Evolutionary conservation across 169 alveolate genomes (phyloP).

Genomic region (Plasmodium gallinaceum): DNA sequence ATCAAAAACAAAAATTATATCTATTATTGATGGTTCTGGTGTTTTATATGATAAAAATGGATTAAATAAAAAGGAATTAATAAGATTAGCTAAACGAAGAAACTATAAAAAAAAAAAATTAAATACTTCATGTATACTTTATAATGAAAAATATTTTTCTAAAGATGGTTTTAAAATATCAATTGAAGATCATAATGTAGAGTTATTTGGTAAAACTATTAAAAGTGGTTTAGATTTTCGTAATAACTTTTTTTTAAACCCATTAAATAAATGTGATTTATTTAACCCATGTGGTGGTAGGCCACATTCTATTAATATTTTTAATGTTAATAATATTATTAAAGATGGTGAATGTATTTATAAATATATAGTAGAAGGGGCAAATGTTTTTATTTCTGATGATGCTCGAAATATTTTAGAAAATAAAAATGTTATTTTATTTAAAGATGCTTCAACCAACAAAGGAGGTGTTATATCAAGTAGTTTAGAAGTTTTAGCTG

Average conservation of each 20-base stretch:
- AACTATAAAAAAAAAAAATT: conserved; percentile 5
- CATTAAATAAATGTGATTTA: conserved; percentile 84
- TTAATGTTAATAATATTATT: conserved; percentile 84
- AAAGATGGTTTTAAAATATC: conserved; percentile 85
- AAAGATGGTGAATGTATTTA: conserved; percentile 81
- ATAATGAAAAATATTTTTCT: conserved; percentile 80
- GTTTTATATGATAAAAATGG: conserved; percentile 91
- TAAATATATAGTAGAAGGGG: conserved; percentile 91
- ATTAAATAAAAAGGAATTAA: conserved; percentile 83
- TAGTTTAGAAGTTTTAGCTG: conserved; percentile 90
- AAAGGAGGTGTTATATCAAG: conserved; percentile 92
- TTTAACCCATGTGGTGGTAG: conserved; percentile 94
- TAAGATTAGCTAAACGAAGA: conserved; percentile 82
- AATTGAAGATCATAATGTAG: conserved; percentile 82
- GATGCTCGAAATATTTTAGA: conserved; percentile 88
- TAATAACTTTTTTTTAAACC: conserved; percentile 83
- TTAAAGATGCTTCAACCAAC: conserved; percentile 90
- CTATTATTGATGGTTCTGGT: conserved; percentile 91
- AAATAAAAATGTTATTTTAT: conserved; percentile 84
- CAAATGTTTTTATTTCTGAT: conserved; percentile 90
- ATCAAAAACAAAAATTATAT: conserved; percentile 86
- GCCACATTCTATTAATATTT: conserved; percentile 87
- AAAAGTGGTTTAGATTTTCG: conserved; percentile 87
- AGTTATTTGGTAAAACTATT: conserved; percentile 85
- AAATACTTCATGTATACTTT: conserved; percentile 80